Percentiles rank a stretch among this genome's conserved stretches.
Evolutionary conservation across 1,284 basidiomycete genomes (phyloP).

Genomic region (Puccinia horiana): DNA sequence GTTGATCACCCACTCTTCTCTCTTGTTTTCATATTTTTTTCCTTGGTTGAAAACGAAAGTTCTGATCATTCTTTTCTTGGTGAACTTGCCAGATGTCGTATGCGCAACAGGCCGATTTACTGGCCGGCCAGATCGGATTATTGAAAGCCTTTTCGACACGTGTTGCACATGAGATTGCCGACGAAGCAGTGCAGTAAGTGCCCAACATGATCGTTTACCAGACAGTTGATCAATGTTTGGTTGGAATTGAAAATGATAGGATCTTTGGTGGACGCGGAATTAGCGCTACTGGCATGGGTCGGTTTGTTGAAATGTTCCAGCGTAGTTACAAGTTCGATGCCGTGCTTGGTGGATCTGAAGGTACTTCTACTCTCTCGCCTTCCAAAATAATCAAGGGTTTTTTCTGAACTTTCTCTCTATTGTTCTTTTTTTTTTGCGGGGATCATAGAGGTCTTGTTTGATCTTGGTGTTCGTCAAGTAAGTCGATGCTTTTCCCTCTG

Average conservation of each 20-base stretch:
- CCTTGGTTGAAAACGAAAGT: not conserved
- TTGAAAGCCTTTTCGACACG: conserved; percentile 65
- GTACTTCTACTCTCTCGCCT: conserved; percentile 1
- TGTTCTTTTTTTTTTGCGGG: not conserved
- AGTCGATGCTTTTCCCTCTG: conserved; percentile 48
- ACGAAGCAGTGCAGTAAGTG: conserved; percentile 70
- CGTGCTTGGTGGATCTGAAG: conserved; percentile 58
- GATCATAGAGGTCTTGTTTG: conserved; percentile 61
- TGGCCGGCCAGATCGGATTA: conserved; percentile 71
- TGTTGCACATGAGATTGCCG: conserved; percentile 63
- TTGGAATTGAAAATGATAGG: conserved; percentile 69
- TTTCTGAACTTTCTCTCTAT: not conserved
- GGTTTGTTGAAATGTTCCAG: conserved; percentile 62
- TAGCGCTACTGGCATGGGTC: conserved; percentile 69
- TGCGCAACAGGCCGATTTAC: conserved; percentile 67
- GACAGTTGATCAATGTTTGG: conserved; percentile 61
- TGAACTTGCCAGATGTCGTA: conserved; percentile 64
- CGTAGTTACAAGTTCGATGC: conserved; percentile 76
- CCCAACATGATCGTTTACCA: not conserved
- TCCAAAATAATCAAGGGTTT: not conserved
- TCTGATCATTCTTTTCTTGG: not conserved
- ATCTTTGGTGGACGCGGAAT: conserved; percentile 69
- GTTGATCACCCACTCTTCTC: not conserved
- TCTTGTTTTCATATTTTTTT: not conserved
- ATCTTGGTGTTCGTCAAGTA: conserved; percentile 63